Evolutionary conservation across 2,329 filamentous ascomycete species (phyloP), one percentile per base, ranked within the genome.

Genomic region (Monosporascus cannonballus): DNA sequence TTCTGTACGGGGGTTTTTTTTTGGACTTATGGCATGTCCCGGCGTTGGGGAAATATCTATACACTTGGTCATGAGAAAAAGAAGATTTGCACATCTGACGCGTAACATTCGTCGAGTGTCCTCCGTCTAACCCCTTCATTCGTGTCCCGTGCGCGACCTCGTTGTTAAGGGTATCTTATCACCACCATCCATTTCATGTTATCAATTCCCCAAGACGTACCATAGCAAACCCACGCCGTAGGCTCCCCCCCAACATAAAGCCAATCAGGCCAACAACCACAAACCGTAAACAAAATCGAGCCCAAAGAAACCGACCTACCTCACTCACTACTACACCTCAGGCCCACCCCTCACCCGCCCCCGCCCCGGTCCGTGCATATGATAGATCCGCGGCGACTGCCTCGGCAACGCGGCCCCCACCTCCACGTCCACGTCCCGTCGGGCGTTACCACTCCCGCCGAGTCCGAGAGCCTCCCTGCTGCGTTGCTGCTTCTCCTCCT

Each of bases 401-500:
- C 39, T 18, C 53, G 63, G 60, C 38, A 68, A 56, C 38, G 56
- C 60, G 2, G 60, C 63, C 24, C 56, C 60, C 2, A 59, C 62
- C 18, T 61, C 55, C 25, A 67, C 61, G 37, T 65, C 64, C 30
- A 22, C 20, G 20, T 11, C 30, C 30, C 9, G 30, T 9, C 30
- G 30, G 30, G 4, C 4, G 11, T 5, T 9, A 11, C 67, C 60
- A 15, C 60, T 55, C 30, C 64, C 60, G 50, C 68, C 66, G 7
- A 66, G 56, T 17, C 68, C 66, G 8, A 66, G 56, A n/a, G 61
- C 62, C 49, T 61, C 61, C 47, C 57, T 58, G 27, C 64, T 57
- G 49, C 57, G 57, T 20, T 52, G 56, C 48, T 64, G 61, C 54
- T 53, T 49, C 45, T 61, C 59, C 20, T 39, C 37, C 37, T 8